Percentiles rank a stretch among this genome's conserved stretches.
These are phyloP conservation scores for Globisporangium echinulatum DNA, from an alignment of 352 stramenopile genomes.

Conservation along the genomic window DNA sequence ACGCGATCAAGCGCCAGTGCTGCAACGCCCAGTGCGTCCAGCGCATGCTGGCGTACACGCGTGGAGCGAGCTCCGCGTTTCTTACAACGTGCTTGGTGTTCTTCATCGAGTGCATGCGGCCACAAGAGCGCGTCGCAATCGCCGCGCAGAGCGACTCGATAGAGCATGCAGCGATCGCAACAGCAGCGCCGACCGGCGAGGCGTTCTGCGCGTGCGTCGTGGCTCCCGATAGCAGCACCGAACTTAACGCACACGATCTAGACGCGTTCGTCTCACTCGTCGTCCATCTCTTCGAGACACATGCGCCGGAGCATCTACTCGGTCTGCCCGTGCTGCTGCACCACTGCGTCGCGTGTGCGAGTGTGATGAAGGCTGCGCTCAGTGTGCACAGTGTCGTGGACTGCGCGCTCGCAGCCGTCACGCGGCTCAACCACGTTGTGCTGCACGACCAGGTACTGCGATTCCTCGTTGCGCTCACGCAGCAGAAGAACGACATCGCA, in stretches of 20 bases:
- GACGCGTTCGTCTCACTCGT: slow-evolving; percentile 22
- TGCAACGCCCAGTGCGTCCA: slow-evolving; percentile 19
- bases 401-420: slow-evolving; percentile 23
- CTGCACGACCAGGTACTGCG: slow-evolving; percentile 40
- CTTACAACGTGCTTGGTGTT: slow-evolving; percentile 29
- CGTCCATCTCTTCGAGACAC: slow-evolving; percentile 30
- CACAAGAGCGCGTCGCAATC: not conserved
- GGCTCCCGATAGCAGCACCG: slow-evolving; percentile 1
- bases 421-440: slow-evolving; percentile 23
- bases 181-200: not conserved
- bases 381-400: slow-evolving; percentile 30
- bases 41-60: slow-evolving; percentile 27
- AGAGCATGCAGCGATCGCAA: not conserved
- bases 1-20: slow-evolving; percentile 18
- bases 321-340: slow-evolving; percentile 37
- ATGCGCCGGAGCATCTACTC: slow-evolving; percentile 30
- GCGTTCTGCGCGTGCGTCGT: slow-evolving; percentile 34
- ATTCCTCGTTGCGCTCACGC: slow-evolving; percentile 45
- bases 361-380: slow-evolving; percentile 21
- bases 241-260: not conserved
- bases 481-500: slow-evolving; percentile 37
- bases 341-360: slow-evolving; percentile 28
- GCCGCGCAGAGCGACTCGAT: not conserved
- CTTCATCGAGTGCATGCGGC: slow-evolving; percentile 24
- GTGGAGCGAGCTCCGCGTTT: slow-evolving; percentile 20